These are phyloP conservation scores for Hypoxylon perforatum DNA, from an alignment of 495 filamentous ascomycete species.

Conservation along the genomic window DNA sequence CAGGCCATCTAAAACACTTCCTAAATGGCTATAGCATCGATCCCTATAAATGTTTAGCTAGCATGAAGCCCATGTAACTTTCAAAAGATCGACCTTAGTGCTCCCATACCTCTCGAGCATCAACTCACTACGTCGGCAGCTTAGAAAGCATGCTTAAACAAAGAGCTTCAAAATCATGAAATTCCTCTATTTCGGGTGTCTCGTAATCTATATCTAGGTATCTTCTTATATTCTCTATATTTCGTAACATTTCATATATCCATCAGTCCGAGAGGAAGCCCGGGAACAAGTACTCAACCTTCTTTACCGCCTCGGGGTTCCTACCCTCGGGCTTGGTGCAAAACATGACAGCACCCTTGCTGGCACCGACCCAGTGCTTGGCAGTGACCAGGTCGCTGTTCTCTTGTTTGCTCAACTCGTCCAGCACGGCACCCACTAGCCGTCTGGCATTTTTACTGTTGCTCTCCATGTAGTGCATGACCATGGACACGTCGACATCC, in stretches of 20 bases:
- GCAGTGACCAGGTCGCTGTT: constrained; percentile 78
- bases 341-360: constrained; percentile 74
- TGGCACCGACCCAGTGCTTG: constrained; percentile 76
- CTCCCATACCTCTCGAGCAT: too few species aligned
- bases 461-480: constrained; percentile 94
- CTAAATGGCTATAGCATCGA: too few species aligned
- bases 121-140: too few species aligned
- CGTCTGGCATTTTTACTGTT: constrained; percentile 88
- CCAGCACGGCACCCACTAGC: constrained; percentile 86
- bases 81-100: too few species aligned
- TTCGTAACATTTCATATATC: neutral
- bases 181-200: too few species aligned
- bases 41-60: too few species aligned
- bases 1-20: too few species aligned
- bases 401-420: constrained; percentile 81
- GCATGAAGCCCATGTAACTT: too few species aligned
- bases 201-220: constrained; percentile 15
- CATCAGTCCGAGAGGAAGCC: constrained; percentile 59
- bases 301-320: constrained; percentile 71
- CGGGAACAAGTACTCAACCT: constrained; percentile 82
- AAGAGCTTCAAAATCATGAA: too few species aligned
- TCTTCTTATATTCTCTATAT: constrained; percentile 23
- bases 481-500: constrained; percentile 94
- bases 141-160: too few species aligned
- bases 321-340: constrained; percentile 75